A percentile compares a stretch with the other conserved stretches of the same genome.
Conservation (phyloP, 2,329 filamentous ascomycete genomes). For the Apiospora kogelbergensis region DNA sequence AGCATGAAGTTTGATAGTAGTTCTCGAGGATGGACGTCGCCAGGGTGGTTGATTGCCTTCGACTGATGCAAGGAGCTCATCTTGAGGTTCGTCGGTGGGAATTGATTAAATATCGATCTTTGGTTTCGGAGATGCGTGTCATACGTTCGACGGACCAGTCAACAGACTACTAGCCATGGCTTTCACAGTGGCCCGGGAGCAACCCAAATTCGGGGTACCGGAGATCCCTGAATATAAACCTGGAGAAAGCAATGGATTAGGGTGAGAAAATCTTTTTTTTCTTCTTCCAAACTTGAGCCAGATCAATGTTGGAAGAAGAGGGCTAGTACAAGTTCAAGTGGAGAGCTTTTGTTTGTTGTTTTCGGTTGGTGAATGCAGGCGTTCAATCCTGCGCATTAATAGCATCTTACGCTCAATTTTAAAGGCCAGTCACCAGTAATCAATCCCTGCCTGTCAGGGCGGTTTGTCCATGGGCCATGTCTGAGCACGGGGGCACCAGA, state of each 20-base stretch:
- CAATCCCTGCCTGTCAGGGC: neutral
- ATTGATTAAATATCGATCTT: neutral
- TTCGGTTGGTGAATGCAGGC: neutral
- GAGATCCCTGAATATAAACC: neutral
- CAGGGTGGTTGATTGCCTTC: constrained; percentile 27
- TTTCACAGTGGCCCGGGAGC: neutral
- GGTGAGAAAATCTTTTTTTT: neutral
- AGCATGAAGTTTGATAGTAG: constrained; percentile 24
- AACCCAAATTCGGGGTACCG: neutral
- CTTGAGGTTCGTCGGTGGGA: constrained; percentile 21
- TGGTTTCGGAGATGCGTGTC: constrained; percentile 2
- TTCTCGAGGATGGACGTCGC: neutral
- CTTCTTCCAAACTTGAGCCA: neutral
- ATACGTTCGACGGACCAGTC: neutral
- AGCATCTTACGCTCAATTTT: neutral
- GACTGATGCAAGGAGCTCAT: constrained; percentile 37
- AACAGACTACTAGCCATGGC: constrained; percentile 1
- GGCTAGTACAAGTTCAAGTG: neutral
- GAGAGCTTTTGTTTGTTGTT: constrained; percentile 3
- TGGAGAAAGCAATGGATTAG: neutral
- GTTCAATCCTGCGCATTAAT: neutral
- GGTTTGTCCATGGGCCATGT: neutral
- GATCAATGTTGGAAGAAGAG: neutral
- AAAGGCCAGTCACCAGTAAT: neutral
- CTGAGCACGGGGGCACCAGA: neutral